phyloP scores from a whole-genome alignment of 1,284 basidiomycete species.

The Irpex sp. region DNA sequence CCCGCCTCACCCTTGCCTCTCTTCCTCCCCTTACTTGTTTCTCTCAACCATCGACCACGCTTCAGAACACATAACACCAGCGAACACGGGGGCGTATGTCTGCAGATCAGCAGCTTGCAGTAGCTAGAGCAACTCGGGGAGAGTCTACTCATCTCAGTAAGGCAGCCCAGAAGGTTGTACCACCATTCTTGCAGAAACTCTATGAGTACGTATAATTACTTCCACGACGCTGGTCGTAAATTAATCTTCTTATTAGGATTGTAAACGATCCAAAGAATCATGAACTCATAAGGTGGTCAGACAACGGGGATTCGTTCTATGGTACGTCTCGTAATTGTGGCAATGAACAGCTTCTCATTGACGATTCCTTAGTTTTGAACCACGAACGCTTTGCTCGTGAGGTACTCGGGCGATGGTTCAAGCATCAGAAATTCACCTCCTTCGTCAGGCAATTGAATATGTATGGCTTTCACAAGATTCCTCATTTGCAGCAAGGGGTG shows the following conservation, averaged over 20 bases:
- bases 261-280: slow-evolving; percentile 83
- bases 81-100: slow-evolving; percentile 20
- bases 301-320: slow-evolving; percentile 71
- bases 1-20: not conserved
- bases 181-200: slow-evolving; percentile 91
- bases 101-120: slow-evolving; percentile 45
- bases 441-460: slow-evolving; percentile 98
- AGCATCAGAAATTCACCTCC: slow-evolving; percentile 91
- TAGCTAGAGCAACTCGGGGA: slow-evolving; percentile 43
- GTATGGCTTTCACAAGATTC: slow-evolving; percentile 96
- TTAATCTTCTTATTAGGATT: slow-evolving; percentile 55
- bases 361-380: slow-evolving; percentile 62
- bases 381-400: slow-evolving; percentile 91
- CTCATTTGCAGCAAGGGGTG: slow-evolving; percentile 93
- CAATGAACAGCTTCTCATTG: not conserved
- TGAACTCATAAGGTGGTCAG: slow-evolving; percentile 87
- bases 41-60: not conserved
- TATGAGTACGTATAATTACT: slow-evolving; percentile 57
- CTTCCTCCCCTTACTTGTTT: not conserved
- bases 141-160: slow-evolving; percentile 44
- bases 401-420: slow-evolving; percentile 92
- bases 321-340: slow-evolving; percentile 24
- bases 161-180: slow-evolving; percentile 57
- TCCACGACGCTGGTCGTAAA: slow-evolving; percentile 5
- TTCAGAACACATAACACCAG: not conserved